Evolutionary conservation across 768 basidiomycete genomes (phyloP), one percentile per base, ranked within the genome.

Genomic region (Tricholoma bakamatsutake): DNA sequence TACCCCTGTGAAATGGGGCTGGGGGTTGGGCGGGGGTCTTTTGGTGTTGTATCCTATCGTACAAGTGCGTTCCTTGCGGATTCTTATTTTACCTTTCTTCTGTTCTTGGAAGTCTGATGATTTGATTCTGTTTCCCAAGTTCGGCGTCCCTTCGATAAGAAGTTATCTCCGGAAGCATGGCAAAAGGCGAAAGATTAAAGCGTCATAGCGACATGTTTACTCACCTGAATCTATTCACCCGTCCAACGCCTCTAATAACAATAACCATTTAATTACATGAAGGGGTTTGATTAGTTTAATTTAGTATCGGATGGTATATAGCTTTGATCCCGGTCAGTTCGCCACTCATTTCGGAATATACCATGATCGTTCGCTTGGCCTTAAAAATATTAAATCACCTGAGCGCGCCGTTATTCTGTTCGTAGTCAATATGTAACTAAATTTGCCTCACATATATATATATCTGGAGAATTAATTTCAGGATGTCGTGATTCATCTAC

Each of bases 41-140:
- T 71, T 93, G 57, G 72, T 86, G 15, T 64, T 87, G 52, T 93
- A 93, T 75, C 88, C 90, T 13, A 70, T 73, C 12, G 66, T 85
- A 11, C 78, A 81, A 78, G 89, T 89, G 62, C 66, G 83, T 68
- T 40, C 51, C 50, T 54, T 43, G 48, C 31, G 24, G 57, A 21
- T 33, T 30, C 28, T 48, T 31, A 30, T 45, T 31, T 47, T 30
- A 30, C 28, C 28, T 17, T 30, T 12, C 30, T 30, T 48, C n/a
- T 48, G 46, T n/a, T 2, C 30, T 48, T 31, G 30, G 46, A 48
- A 47, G 50, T 54, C 52, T 53, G 33, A 28, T 61, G 43, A 53
- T 54, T 33, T 53, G 43, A 53, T 54, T 33, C 52, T 49, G 62
- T 57, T 64, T 31, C 55, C 35, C 59, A 48, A 88, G 87, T 89